These are phyloP conservation scores for Bruguiera parviflora DNA, from an alignment of 345 rosid genomes.

Conservation along the genomic window DNA sequence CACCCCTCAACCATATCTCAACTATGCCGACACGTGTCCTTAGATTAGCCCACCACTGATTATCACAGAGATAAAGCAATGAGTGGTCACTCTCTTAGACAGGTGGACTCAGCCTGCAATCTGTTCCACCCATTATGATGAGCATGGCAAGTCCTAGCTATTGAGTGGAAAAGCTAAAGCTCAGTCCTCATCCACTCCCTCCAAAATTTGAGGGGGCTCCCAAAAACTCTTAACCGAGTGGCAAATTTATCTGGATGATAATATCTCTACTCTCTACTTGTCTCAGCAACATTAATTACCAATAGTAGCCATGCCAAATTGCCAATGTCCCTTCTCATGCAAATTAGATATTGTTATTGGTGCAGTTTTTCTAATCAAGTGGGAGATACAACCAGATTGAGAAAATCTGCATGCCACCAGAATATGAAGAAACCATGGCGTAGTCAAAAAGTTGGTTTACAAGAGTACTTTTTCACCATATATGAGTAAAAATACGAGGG, in stretches of 20 bases:
- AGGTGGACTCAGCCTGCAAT: conserved; percentile 30
- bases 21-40: conserved; percentile 40
- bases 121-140: conserved; percentile 20
- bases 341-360: background rate
- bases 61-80: conserved; percentile 65
- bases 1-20: conserved; percentile 4
- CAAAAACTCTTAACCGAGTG: background rate
- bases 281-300: no score
- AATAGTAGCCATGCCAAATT: no score
- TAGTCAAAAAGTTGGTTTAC: background rate
- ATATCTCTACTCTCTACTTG: no score
- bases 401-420: background rate
- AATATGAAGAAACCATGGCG: background rate
- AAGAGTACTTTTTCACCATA: background rate
- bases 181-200: conserved; percentile 20
- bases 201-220: background rate
- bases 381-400: background rate
- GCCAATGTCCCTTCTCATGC: background rate
- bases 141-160: background rate
- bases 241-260: background rate
- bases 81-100: conserved; percentile 51
- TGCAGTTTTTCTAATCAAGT: background rate
- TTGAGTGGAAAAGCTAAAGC: conserved; percentile 26
- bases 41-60: conserved; percentile 43
- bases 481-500: conserved; percentile 11